Base-by-base conservation (phyloP, 2,329 filamentous ascomycete genomes). In the Penicillium fuscoglaucum region DNA sequence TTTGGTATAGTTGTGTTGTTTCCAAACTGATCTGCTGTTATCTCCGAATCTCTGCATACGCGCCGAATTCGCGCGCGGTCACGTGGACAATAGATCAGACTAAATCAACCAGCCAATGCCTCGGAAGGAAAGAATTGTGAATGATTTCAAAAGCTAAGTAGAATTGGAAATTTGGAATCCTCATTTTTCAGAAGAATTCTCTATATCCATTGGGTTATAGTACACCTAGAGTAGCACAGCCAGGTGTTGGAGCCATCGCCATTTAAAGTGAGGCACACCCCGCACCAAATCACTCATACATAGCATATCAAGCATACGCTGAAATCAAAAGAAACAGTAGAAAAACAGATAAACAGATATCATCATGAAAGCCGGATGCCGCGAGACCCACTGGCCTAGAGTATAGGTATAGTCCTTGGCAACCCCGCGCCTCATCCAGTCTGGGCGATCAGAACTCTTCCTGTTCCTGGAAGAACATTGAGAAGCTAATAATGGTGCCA, bases 391-490 rank as follows among this genome's bases (percentile, higher is more conserved):
- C n/a, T 43, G 55, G 43, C 12, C 21, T 35, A 33, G 28, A 28
- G n/a, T 50, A 43, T 43, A 35, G 15, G 21, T 48, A 26, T 50
- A 43, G 45, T 12, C 43, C 47, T 40, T 31, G 35, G 51, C 21
- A 21, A 54, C 50, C 54, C 43, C 48, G 24, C 45, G 58, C 41
- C 52, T 39, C 50, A 44, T 21, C 24, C 28, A 37, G 41, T 56
- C 41, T 40, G 24, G 13, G 40, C 52, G 17, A 61, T 72, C 62
- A 98, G 76, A 98, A 99, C 69, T 98, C 95, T 73, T 96, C 90
- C 75, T 98, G 92, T 78, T 98, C 93, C 74, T 93, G 90, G 83
- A 99, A 99, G 81, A 98, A 99, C 87, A 97, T 90, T 66, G 90
- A 89, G 77, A 99, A 99, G 79, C 90, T 95, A 78, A 99, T 96